Evolutionary conservation across 2,329 filamentous ascomycete species (phyloP).

Genomic region (Exophiala alcalophila): DNA sequence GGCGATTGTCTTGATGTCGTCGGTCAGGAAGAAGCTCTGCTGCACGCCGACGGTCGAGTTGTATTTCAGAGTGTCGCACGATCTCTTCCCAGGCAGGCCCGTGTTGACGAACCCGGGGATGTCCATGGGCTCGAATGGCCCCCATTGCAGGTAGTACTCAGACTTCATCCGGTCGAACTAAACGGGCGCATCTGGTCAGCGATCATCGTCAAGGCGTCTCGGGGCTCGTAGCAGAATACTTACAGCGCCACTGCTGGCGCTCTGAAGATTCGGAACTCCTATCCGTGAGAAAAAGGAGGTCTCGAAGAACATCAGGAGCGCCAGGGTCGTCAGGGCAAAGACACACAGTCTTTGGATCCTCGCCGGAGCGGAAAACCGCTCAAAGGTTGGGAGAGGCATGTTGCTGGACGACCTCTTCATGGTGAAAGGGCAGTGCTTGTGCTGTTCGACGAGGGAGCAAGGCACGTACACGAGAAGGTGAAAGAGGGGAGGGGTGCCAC

Average conservation of each 20-base stretch:
- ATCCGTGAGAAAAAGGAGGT: slow-evolving; percentile 17
- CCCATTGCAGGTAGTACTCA: slow-evolving; percentile 25
- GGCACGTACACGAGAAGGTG: background rate
- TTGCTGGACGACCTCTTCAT: slow-evolving; percentile 14
- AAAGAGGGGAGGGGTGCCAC: slow-evolving; percentile 1
- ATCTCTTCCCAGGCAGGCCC: slow-evolving; percentile 23
- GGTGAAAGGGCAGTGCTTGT: background rate
- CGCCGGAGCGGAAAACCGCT: slow-evolving; percentile 21
- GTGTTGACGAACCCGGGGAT: slow-evolving; percentile 25
- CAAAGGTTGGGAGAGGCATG: slow-evolving; percentile 20
- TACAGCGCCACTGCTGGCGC: too few species aligned
- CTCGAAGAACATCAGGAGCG: slow-evolving; percentile 21
- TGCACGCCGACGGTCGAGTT: slow-evolving; percentile 26
- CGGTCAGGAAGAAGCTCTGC: slow-evolving; percentile 32
- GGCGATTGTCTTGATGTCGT: slow-evolving; percentile 27
- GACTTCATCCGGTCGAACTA: slow-evolving; percentile 17
- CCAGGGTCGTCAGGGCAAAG: slow-evolving; percentile 16
- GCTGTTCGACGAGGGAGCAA: slow-evolving; percentile 1
- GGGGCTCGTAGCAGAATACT: too few species aligned
- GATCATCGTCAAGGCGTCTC: too few species aligned
- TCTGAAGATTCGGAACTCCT: slow-evolving; percentile 9
- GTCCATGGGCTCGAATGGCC: slow-evolving; percentile 22
- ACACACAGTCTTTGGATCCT: slow-evolving; percentile 21
- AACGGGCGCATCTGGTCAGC: too few species aligned
- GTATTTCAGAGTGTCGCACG: slow-evolving; percentile 25